Conservation (phyloP, 805 yeast species). For the Scheffersomyces stipitis region DNA sequence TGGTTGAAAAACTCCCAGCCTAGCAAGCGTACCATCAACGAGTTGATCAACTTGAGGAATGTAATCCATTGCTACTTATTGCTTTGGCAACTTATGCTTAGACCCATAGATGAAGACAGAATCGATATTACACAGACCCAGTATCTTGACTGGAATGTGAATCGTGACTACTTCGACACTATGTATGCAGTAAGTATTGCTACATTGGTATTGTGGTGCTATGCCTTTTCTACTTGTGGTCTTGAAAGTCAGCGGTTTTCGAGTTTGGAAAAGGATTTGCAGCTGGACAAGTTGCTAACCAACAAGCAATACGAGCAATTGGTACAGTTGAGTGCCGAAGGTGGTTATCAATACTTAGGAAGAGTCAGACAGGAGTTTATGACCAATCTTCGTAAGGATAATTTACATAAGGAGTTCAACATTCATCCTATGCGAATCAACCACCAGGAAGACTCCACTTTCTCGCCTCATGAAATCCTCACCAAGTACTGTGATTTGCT, state of each 20-base stretch:
- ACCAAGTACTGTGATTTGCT: slow-evolving; percentile 34
- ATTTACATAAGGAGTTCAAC: slow-evolving; percentile 19
- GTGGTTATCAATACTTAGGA: slow-evolving; percentile 34
- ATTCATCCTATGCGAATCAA: slow-evolving; percentile 21
- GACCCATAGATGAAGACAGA: slow-evolving; percentile 21
- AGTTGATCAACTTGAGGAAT: slow-evolving; percentile 32
- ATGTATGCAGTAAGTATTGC: slow-evolving; percentile 39
- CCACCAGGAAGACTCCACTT: slow-evolving; percentile 6
- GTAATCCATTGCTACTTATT: slow-evolving; percentile 39
- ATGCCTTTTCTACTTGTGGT: slow-evolving; percentile 33
- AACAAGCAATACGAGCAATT: slow-evolving; percentile 21
- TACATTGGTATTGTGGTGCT: slow-evolving; percentile 41
- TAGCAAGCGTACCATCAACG: slow-evolving; percentile 17
- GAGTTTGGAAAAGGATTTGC: slow-evolving; percentile 16
- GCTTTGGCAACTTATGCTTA: slow-evolving; percentile 40
- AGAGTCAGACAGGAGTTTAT: slow-evolving; percentile 36
- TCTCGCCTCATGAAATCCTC: slow-evolving; percentile 29
- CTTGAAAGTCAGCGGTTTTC: slow-evolving; percentile 24
- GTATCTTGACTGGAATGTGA: slow-evolving; percentile 29
- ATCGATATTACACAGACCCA: slow-evolving; percentile 10
- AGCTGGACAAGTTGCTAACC: slow-evolving; percentile 5
- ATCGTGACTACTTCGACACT: slow-evolving; percentile 35
- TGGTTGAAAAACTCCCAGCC: slow-evolving; percentile 46
- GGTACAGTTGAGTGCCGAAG: slow-evolving; percentile 31
- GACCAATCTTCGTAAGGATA: slow-evolving; percentile 22